Base-by-base conservation (phyloP, 148 eudicot genomes). In the Vaccinium myrtillus region DNA sequence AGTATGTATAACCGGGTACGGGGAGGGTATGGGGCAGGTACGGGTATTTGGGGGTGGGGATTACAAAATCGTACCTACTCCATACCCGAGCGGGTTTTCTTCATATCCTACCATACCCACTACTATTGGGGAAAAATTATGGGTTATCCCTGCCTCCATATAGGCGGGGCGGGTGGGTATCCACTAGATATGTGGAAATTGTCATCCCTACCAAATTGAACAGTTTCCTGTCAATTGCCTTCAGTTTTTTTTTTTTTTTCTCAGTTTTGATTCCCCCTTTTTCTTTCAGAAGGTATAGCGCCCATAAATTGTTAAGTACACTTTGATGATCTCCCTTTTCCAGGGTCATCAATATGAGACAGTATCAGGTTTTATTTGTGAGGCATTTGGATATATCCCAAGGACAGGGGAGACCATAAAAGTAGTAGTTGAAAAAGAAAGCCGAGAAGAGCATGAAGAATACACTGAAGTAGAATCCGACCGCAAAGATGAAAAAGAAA, bases 261-360 rank as follows among this genome's bases (percentile, higher is more conserved):
- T 36, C 30, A 46, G 27, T 15, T 43, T 12, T 2, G 48, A 21
- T 61, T 25, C 39, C 10, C 81, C 27, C 49, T 32, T 46, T 49
- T 73, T 12, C 76, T 49, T 73, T 25, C 19, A 19, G 30, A 49
- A 67, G 10, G 12, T 50, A 30, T 16, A 53, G 8, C 1, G 25
- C 59, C 2, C 48, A 71, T 55, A 18, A 79, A 7, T 25, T 53
- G 54, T 23, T 81, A 39, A 30, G 25, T 71, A 56, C 59, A 4
- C 5, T 51, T 51, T 86, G 75, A 81, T 27, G 25, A 58, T 48
- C 79, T 80, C 11, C 36, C 63, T 21, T 80, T 30, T 18, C 39
- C 92, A 97, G 98, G 96, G 82, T 84, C 95, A 93, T 90, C 99
- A 97, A 83, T 97, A 95, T 83, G 99, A 97, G 91, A 97, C 99